A percentile compares a stretch with the other conserved stretches of the same genome.
Conservation (phyloP, 1,284 basidiomycete genomes). For the Cryptococcus jaspeensis region DNA sequence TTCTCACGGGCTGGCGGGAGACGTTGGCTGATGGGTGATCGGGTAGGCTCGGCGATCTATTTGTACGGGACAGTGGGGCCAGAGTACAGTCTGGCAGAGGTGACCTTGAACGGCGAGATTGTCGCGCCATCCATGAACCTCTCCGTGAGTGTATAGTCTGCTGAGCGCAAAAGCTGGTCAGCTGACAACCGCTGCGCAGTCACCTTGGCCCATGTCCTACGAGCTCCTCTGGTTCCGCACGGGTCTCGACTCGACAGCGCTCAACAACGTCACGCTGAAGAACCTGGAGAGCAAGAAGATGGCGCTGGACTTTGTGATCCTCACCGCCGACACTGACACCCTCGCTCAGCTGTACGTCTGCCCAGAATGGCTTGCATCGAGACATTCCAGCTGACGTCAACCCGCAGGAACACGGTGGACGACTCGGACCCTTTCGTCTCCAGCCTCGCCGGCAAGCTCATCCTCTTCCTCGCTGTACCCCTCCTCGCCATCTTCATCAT, state of each 20-base stretch:
- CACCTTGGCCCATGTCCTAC: slow-evolving; percentile 29
- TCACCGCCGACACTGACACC: slow-evolving; percentile 22
- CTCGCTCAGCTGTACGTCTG: slow-evolving; percentile 3
- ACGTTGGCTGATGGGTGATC: background rate
- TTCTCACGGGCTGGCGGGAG: background rate
- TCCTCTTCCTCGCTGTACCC: slow-evolving; percentile 22
- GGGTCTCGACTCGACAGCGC: slow-evolving; percentile 15
- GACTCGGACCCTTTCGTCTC: slow-evolving; percentile 14
- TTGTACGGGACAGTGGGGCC: slow-evolving; percentile 36
- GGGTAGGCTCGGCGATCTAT: slow-evolving; percentile 32
- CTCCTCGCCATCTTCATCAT: slow-evolving; percentile 12
- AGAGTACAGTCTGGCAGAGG: slow-evolving; percentile 30
- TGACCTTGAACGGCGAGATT: slow-evolving; percentile 24
- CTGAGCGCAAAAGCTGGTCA: background rate
- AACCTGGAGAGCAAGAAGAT: slow-evolving; percentile 28
- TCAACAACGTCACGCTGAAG: slow-evolving; percentile 28
- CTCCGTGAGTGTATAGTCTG: slow-evolving; percentile 34
- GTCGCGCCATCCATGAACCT: slow-evolving; percentile 28
- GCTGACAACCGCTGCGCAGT: slow-evolving; percentile 14
- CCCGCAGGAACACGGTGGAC: background rate
- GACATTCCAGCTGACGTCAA: background rate
- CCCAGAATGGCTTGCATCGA: too few species aligned
- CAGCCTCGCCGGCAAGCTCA: slow-evolving; percentile 25
- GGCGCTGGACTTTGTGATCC: slow-evolving; percentile 31
- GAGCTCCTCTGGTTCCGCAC: slow-evolving; percentile 37